Percentiles rank a stretch among this genome's conserved stretches.
phyloP scores from a whole-genome alignment of 192 early-diverging fungal species.

The Podila clonocystis region DNA sequence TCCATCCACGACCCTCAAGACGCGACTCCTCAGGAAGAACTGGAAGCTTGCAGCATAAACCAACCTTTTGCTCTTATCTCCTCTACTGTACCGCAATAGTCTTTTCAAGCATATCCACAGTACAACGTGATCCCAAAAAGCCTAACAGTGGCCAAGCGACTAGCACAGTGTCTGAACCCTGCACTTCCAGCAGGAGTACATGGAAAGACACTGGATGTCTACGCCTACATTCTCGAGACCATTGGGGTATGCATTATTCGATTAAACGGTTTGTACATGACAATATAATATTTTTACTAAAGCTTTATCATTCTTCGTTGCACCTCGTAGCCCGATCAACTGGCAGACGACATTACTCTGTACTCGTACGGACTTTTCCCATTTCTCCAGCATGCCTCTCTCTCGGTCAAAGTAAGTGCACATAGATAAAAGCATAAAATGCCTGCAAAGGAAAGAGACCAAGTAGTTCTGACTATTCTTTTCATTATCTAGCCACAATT shows the following conservation, averaged over 20 bases:
- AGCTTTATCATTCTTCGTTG: slow-evolving; percentile 6
- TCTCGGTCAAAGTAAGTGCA: slow-evolving; percentile 74
- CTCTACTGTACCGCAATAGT: slow-evolving; percentile 45
- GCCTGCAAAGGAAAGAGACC: not conserved
- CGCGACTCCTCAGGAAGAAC: not conserved
- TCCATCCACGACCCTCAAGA: not conserved
- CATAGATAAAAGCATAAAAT: not conserved
- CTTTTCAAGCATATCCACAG: slow-evolving; percentile 82
- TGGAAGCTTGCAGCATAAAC: not conserved
- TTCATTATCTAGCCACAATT: slow-evolving; percentile 71
- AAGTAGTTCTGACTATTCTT: not conserved
- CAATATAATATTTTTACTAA: not conserved
- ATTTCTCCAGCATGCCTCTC: slow-evolving; percentile 86
- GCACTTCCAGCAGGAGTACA: slow-evolving; percentile 95
- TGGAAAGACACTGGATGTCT: slow-evolving; percentile 91
- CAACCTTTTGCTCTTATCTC: not conserved
- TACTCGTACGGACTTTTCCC: slow-evolving; percentile 94
- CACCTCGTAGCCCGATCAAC: slow-evolving; percentile 67
- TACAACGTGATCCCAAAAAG: slow-evolving; percentile 85
- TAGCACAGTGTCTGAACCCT: slow-evolving; percentile 96
- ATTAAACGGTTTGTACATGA: too few relatives aligned
- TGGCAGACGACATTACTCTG: slow-evolving; percentile 83
- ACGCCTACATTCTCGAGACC: slow-evolving; percentile 77
- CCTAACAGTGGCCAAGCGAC: slow-evolving; percentile 85
- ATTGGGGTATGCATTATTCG: slow-evolving; percentile 66